A percentile compares a stretch with the other conserved stretches of the same genome.
Evolutionary conservation across 1,284 basidiomycete species (phyloP).

Genomic region (Sporisorium graminicola): DNA sequence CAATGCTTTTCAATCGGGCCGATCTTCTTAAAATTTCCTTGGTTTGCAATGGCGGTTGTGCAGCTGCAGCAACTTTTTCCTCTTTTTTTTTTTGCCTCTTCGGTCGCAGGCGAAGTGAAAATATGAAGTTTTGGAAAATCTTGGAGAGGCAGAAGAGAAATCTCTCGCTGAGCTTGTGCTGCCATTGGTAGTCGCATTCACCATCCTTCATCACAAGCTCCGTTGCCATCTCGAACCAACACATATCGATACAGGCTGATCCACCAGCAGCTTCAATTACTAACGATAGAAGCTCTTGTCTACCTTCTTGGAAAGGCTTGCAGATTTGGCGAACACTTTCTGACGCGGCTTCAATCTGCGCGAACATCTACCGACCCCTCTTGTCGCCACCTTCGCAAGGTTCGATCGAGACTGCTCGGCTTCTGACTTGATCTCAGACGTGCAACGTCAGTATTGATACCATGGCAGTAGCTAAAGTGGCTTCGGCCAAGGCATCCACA

Average conservation of each 20-base stretch:
- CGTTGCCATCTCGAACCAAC: not conserved
- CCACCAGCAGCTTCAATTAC: not conserved
- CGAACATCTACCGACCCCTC: not conserved
- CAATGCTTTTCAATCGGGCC: conserved; percentile 6
- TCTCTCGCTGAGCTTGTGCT: conserved; percentile 8
- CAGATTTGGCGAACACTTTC: not conserved
- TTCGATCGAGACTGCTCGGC: not conserved
- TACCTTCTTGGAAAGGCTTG: no score
- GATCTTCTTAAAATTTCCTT: conserved; percentile 13
- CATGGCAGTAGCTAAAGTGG: conserved; percentile 40
- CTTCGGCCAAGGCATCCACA: conserved; percentile 22
- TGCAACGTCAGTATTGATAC: conserved; percentile 7
- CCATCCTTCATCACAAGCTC: not conserved
- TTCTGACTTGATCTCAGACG: not conserved
- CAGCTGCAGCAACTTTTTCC: not conserved
- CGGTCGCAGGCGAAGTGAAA: conserved; percentile 2
- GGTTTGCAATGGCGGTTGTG: not conserved
- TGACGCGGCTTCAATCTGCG: no score
- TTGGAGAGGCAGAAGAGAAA: not conserved
- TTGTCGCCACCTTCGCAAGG: not conserved
- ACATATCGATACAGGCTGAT: no score
- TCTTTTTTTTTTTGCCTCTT: conserved; percentile 18
- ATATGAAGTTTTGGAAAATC: conserved; percentile 20
- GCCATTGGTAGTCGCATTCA: not conserved
- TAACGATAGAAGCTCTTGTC: no score